A percentile compares a stretch with the other conserved stretches of the same genome.
Evolutionary conservation across 495 filamentous ascomycete genomes (phyloP).

Genomic region (Neurospora pannonica): DNA sequence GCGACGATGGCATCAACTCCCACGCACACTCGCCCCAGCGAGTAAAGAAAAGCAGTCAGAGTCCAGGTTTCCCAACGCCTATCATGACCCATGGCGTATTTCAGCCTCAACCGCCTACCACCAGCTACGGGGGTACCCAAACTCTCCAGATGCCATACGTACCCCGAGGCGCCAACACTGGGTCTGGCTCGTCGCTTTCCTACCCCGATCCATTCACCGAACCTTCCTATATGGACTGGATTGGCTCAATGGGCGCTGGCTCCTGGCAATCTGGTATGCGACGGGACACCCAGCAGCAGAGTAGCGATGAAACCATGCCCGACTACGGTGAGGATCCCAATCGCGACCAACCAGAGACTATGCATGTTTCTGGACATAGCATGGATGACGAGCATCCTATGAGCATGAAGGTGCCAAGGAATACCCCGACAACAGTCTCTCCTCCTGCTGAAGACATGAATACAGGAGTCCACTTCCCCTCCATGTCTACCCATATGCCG

Average conservation of each 20-base stretch:
- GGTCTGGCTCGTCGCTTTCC: conserved; percentile 8
- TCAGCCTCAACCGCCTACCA: conserved; percentile 9
- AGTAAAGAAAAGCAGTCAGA: conserved; percentile 4
- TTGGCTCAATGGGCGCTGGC: conserved; percentile 9
- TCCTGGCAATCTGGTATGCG: conserved; percentile 3
- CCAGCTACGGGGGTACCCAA: conserved; percentile 10
- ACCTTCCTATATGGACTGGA: conserved; percentile 29
- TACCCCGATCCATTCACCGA: conserved; percentile 30
- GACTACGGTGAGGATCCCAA: conserved; percentile 23
- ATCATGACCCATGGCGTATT: conserved; percentile 1
- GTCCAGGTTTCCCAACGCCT: conserved; percentile 2
- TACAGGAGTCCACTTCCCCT: conserved; percentile 1
- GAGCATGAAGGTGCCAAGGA: conserved; percentile 28
- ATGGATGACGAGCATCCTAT: conserved; percentile 21
- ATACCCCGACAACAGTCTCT: conserved; percentile 24
- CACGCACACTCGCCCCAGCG: conserved; percentile 34
- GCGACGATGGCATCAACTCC: conserved; percentile 29
- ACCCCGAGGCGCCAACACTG: conserved; percentile 9
- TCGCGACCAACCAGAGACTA: conserved; percentile 3
- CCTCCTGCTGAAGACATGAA: conserved; percentile 1
- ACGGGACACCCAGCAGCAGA: conserved; percentile 18
- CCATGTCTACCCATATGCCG: conserved; percentile 1
- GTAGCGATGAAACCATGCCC: conserved; percentile 31
- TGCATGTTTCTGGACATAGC: conserved; percentile 24
- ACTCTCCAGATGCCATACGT: conserved; percentile 10